Evolutionary conservation across 768 basidiomycete species (phyloP).

Genomic region (Lactarius tabidus): DNA sequence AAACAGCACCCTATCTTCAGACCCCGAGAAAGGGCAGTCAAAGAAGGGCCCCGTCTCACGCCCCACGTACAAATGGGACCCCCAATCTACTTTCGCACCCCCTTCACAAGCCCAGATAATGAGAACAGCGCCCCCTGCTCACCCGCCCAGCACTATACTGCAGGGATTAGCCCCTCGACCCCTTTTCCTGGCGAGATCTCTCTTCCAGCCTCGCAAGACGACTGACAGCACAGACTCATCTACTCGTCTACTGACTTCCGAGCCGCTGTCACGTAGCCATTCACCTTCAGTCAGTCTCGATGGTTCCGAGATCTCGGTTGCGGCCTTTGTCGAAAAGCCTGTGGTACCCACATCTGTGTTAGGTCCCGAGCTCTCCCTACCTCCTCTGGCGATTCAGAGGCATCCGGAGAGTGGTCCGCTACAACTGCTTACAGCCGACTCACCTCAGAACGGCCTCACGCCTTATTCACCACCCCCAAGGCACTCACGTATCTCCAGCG

Average conservation of each 20-base stretch:
- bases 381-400: slow-evolving; percentile 24
- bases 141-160: neutral
- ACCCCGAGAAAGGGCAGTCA: slow-evolving; percentile 2
- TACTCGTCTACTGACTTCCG: slow-evolving; percentile 21
- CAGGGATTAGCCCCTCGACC: neutral
- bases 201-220: slow-evolving; percentile 14
- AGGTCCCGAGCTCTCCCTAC: slow-evolving; percentile 26
- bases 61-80: slow-evolving; percentile 2
- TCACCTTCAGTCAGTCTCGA: slow-evolving; percentile 15
- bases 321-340: slow-evolving; percentile 8
- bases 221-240: slow-evolving; percentile 24
- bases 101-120: neutral
- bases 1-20: neutral
- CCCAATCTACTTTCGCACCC: neutral
- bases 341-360: slow-evolving; percentile 27
- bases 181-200: neutral
- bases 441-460: neutral
- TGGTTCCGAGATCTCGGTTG: neutral
- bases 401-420: slow-evolving; percentile 15
- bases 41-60: neutral
- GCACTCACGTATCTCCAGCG: slow-evolving; percentile 10
- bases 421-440: neutral
- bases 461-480: slow-evolving; percentile 19
- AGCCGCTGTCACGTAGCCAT: neutral
- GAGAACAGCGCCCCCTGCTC: slow-evolving; percentile 5